Base-by-base conservation (phyloP, 2,329 filamentous ascomycete genomes). In the Emmonsia crescens region DNA sequence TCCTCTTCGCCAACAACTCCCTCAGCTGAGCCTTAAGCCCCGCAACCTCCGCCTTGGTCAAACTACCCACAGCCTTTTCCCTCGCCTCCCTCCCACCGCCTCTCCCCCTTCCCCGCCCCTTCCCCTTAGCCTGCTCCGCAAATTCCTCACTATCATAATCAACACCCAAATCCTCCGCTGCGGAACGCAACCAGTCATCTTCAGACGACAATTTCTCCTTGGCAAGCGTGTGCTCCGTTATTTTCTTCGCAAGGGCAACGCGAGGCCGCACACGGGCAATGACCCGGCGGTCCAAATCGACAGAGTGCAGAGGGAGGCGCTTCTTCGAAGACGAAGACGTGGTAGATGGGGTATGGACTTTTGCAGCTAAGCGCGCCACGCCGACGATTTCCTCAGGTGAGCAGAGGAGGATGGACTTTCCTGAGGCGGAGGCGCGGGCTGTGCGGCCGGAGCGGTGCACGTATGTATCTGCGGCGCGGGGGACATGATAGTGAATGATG, bases 381-480 rank as follows among this genome's bases (percentile, higher is more conserved):
- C 91, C 89, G 2, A 86, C 82, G 1, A 96, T 91, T 77, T 99
- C 94, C 63, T 97, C 93, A 0, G 94, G 93, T 0, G 88, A 86
- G 71, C 94, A 97, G 59, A 99, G 85, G 4, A 99, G 79, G 62
- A 99, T 86, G 69, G 90, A 96, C 42, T 89, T 83, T 44, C 94
- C 94, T 0, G 82, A 84, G 14, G 84, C 84, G 24, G 87, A 83
- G 2, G 89, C 93, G 70, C 94, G 89, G 1, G 94, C 94, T 0
- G 94, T 97, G 66, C 94, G 89, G 14, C 94, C 94, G 0, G 94
- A 96, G 29, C 94, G 87, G 72, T 99, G 94, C 16, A 99, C 92
- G 71, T 99, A 99, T 56, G 88, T 88, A 73, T 97, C 93, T 40
- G 94, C 94, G 0, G 91, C 82, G 62, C 92, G 88, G 1, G 94